These are phyloP conservation scores for Haplographium delicatum DNA, from an alignment of 495 filamentous ascomycete genomes.

Conservation along the genomic window DNA sequence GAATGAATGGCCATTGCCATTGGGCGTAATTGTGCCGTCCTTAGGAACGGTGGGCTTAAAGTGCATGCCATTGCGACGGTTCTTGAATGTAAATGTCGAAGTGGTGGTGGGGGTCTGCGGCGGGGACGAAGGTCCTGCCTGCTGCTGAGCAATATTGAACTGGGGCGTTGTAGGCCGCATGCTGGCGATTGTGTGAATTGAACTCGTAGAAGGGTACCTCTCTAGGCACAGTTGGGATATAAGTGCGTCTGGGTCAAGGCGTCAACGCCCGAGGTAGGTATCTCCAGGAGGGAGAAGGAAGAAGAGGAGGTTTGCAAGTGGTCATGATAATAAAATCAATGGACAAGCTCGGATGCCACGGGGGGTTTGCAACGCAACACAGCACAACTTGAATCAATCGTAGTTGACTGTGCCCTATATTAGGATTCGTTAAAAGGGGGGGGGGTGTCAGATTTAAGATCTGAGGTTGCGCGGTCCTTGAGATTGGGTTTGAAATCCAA, in stretches of 20 bases:
- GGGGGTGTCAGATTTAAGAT: slow-evolving; percentile 20
- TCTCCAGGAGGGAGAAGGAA: slow-evolving; percentile 51
- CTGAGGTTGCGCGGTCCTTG: slow-evolving; percentile 9
- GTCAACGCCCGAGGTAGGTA: slow-evolving; percentile 24
- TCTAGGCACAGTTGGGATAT: slow-evolving; percentile 6
- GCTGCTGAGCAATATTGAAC: slow-evolving; percentile 34
- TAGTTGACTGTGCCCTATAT: background rate
- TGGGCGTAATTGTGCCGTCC: slow-evolving; percentile 27
- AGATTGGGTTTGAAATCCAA: background rate
- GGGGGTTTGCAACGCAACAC: slow-evolving; percentile 20
- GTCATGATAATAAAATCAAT: slow-evolving; percentile 44
- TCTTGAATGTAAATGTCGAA: slow-evolving; percentile 8
- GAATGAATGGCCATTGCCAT: slow-evolving; percentile 38
- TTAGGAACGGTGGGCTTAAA: slow-evolving; percentile 5
- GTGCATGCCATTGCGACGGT: slow-evolving; percentile 18
- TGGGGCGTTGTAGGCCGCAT: slow-evolving; percentile 47
- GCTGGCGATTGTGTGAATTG: slow-evolving; percentile 7
- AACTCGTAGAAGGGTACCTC: background rate
- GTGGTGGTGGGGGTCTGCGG: slow-evolving; percentile 44
- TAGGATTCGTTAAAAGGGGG: slow-evolving; percentile 14
- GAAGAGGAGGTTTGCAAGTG: slow-evolving; percentile 44
- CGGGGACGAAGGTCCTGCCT: slow-evolving; percentile 46
- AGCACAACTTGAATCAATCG: background rate
- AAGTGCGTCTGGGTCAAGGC: slow-evolving; percentile 20
- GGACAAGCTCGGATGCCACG: slow-evolving; percentile 20